These are phyloP conservation scores for Cichorium intybus DNA, from an alignment of 140 eudicot genomes.

Conservation along the genomic window DNA sequence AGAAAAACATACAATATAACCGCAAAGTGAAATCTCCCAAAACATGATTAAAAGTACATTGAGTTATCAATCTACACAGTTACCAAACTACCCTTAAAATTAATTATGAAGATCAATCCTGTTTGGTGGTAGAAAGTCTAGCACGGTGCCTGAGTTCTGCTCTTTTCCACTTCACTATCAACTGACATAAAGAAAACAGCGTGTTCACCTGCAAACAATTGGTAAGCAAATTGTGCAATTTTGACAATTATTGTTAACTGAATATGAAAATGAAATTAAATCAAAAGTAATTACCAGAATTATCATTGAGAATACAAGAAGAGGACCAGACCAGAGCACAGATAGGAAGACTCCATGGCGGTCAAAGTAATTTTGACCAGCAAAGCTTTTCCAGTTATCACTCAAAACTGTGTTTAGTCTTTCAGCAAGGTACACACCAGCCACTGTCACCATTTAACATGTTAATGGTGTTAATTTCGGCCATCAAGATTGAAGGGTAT, in stretches of 20 bases:
- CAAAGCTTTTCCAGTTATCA: conserved; percentile 85
- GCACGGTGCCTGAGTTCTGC: conserved; percentile 97
- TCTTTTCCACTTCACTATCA: conserved; percentile 85
- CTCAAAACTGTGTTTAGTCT: conserved; percentile 60
- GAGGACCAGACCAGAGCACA: conserved; percentile 96
- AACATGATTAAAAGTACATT: neutral
- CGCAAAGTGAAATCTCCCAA: neutral
- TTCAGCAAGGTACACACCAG: conserved; percentile 93
- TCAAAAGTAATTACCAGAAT: conserved; percentile 59
- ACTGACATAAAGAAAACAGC: conserved; percentile 67
- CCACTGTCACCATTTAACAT: conserved; percentile 45
- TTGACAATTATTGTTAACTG: neutral
- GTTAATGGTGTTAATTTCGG: neutral
- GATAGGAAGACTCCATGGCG: conserved; percentile 86
- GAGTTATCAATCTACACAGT: neutral
- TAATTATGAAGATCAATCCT: conserved; percentile 34
- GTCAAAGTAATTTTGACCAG: conserved; percentile 89
- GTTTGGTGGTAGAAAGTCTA: conserved; percentile 55
- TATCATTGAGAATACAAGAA: conserved; percentile 65
- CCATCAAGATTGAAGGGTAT: no score
- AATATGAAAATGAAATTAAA: neutral
- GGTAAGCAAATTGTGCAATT: neutral
- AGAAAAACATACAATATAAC: neutral
- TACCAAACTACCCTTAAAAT: neutral
- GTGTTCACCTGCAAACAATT: conserved; percentile 65